These are phyloP conservation scores for Aquanectria penicillioides DNA, from an alignment of 2,329 filamentous ascomycete genomes.

Conservation along the genomic window DNA sequence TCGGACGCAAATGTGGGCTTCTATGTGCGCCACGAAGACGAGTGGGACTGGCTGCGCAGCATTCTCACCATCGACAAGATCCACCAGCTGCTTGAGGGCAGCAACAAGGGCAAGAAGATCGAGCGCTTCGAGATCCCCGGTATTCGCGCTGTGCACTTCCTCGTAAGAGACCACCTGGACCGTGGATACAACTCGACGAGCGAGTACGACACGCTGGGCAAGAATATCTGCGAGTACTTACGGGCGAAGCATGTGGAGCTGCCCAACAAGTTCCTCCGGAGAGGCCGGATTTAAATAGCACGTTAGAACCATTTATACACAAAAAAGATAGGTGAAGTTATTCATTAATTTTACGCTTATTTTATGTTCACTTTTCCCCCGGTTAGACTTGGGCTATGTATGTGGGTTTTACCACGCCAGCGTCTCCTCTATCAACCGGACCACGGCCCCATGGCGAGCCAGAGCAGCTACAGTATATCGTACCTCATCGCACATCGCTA, in stretches of 20 bases:
- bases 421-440: slow-evolving; percentile 40
- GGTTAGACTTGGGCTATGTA: too few relatives aligned
- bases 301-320: not conserved
- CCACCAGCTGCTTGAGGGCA: slow-evolving; percentile 42
- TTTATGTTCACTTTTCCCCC: not conserved
- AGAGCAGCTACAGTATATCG: slow-evolving; percentile 38
- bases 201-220: slow-evolving; percentile 54
- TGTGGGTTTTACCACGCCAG: slow-evolving; percentile 1
- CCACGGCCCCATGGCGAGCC: slow-evolving; percentile 36
- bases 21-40: slow-evolving; percentile 52
- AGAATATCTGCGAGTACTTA: slow-evolving; percentile 55
- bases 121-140: slow-evolving; percentile 24
- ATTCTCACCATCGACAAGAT: slow-evolving; percentile 51
- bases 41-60: slow-evolving; percentile 55
- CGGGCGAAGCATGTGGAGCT: slow-evolving; percentile 53
- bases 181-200: slow-evolving; percentile 50
- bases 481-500: slow-evolving; percentile 44
- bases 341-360: not conserved
- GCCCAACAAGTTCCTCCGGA: slow-evolving; percentile 52
- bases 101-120: slow-evolving; percentile 25
- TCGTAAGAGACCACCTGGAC: slow-evolving; percentile 56
- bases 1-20: slow-evolving; percentile 52
- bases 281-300: slow-evolving; percentile 45
- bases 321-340: not conserved
- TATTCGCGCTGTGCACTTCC: slow-evolving; percentile 45